phyloP scores from a whole-genome alignment of 2,329 filamentous ascomycete species.

The Neoarthrinium moseri region DNA sequence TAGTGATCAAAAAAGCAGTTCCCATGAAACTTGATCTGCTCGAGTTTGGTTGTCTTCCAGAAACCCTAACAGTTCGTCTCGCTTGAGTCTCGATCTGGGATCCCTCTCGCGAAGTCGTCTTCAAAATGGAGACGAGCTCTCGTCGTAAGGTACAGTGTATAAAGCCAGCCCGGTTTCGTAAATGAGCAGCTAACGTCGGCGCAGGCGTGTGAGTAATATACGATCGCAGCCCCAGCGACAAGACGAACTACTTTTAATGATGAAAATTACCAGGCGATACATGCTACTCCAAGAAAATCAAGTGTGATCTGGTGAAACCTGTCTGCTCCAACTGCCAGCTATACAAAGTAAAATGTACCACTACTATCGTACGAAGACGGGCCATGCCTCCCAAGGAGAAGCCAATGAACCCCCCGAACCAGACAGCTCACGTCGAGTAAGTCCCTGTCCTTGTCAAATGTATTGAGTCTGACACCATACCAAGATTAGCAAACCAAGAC shows the following conservation, averaged over 20 bases:
- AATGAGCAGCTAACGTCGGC: no score
- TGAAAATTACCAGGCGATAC: constrained; percentile 31
- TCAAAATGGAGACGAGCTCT: constrained; percentile 8
- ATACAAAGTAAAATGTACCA: constrained; percentile 38
- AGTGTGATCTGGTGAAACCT: constrained; percentile 43
- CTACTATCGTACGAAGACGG: constrained; percentile 26
- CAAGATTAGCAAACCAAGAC: constrained; percentile 6
- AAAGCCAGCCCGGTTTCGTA: background rate
- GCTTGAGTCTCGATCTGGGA: no score
- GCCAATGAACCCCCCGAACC: background rate
- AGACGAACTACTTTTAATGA: background rate
- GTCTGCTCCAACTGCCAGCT: constrained; percentile 41
- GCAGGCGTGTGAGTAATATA: constrained; percentile 1
- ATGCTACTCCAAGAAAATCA: constrained; percentile 46
- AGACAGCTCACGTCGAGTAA: background rate
- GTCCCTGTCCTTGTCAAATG: background rate
- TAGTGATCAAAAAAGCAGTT: no score
- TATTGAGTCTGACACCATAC: background rate
- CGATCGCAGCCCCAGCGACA: background rate
- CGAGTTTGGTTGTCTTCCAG: no score
- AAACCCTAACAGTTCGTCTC: no score
- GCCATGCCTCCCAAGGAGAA: constrained; percentile 13
- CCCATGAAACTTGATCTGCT: no score
- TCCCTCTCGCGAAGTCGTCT: no score
- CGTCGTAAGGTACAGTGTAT: constrained; percentile 4